phyloP scores from a whole-genome alignment of 257 asterid species.

The Nicotiana sylvestris region DNA sequence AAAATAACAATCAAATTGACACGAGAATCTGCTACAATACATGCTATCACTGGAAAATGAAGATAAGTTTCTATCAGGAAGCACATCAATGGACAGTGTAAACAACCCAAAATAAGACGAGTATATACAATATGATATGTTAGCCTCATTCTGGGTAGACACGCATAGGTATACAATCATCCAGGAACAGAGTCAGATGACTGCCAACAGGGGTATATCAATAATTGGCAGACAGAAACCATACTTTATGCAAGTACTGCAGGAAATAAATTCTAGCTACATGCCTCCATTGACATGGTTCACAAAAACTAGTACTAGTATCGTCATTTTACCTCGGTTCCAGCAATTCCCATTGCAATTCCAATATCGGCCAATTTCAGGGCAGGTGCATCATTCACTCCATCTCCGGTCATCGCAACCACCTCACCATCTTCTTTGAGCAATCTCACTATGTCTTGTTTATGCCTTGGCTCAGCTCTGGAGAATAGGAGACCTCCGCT shows the following conservation, averaged over 20 bases:
- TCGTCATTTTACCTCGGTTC: conserved; percentile 69
- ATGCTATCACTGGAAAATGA: too few relatives aligned
- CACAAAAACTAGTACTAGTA: neutral
- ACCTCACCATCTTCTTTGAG: conserved; percentile 96
- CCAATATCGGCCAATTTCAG: conserved; percentile 96
- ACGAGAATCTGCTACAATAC: too few relatives aligned
- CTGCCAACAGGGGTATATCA: neutral
- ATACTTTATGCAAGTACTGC: neutral
- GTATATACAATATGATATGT: neutral
- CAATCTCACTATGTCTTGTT: conserved; percentile 95
- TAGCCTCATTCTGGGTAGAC: too few relatives aligned
- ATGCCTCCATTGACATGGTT: neutral
- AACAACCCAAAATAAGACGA: neutral
- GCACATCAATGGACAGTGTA: too few relatives aligned
- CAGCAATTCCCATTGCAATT: conserved; percentile 96
- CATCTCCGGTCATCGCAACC: conserved; percentile 99
- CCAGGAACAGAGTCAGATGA: neutral
- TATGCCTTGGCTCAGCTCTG: conserved; percentile 99
- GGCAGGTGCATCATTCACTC: conserved; percentile 98
- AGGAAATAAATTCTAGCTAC: neutral
- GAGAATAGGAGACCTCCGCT: conserved; percentile 90
- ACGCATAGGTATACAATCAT: neutral
- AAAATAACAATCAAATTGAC: too few relatives aligned
- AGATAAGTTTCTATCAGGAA: too few relatives aligned
- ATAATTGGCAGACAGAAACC: neutral